Conservation (phyloP, 352 stramenopile species). For the Phytophthora syringae region DNA sequence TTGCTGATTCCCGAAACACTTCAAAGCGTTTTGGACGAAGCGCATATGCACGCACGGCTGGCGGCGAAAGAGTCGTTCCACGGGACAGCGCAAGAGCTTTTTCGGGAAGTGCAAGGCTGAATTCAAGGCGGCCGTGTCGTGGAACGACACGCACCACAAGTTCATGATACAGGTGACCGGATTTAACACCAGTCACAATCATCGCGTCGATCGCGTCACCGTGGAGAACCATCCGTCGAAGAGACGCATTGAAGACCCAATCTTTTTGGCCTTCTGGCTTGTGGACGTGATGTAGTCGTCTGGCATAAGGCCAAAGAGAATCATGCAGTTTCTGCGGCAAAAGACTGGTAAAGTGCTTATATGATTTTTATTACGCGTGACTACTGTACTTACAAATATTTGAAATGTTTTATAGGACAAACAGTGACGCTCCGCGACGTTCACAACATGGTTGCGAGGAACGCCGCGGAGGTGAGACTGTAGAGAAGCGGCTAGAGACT, state of each 20-base stretch:
- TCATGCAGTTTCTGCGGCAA: conserved; percentile 4
- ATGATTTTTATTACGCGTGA: neutral
- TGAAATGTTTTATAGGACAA: conserved; percentile 2
- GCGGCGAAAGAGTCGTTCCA: conserved; percentile 5
- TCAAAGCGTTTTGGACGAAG: no score
- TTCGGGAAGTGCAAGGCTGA: conserved; percentile 14
- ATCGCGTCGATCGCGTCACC: neutral
- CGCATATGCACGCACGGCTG: no score
- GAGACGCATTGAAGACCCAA: neutral
- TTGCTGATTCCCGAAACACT: no score
- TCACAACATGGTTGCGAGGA: conserved; percentile 7
- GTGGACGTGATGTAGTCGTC: conserved; percentile 6
- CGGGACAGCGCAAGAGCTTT: neutral
- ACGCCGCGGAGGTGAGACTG: neutral
- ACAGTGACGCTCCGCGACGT: conserved; percentile 7
- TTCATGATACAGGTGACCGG: conserved; percentile 12
- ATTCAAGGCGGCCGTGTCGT: neutral
- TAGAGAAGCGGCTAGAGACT: neutral
- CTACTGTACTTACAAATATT: neutral
- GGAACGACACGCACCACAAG: neutral
- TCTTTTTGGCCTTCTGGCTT: conserved; percentile 3
- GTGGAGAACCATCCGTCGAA: conserved; percentile 4
- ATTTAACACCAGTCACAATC: neutral
- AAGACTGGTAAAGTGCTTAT: neutral
- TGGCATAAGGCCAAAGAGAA: conserved; percentile 8